Evolutionary conservation across 768 basidiomycete genomes (phyloP), one percentile per base, ranked within the genome.

Genomic region (Trametes cubensis): DNA sequence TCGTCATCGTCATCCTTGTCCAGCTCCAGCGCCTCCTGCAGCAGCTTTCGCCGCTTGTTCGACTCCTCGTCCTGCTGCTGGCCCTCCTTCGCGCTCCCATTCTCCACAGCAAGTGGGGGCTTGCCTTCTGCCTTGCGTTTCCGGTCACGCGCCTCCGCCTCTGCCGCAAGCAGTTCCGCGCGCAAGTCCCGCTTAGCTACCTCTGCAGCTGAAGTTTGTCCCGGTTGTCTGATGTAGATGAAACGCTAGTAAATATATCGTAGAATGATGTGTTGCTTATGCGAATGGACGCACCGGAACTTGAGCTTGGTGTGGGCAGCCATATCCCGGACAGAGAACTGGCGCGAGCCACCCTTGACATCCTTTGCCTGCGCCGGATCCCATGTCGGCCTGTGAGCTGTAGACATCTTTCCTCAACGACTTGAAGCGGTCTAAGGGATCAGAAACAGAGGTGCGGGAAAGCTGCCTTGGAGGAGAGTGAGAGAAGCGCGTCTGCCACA

Each of bases 231-330:
- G 63, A 34, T 51, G n/a, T n/a, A 3, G 10, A 13, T 39, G 17
- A 56, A 41, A 55, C 34, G 54, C 11, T 15, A 48, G 18, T 28
- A n/a, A 6, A 20, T 39, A 49, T 30, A 39, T 38, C 42, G 28
- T 28, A 17, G 54, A 30, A 18, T 28, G 26, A 23, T 25, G 18
- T 4, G 23, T 20, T 3, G 3, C 14, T 45, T 28, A 40, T 23
- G 2, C n/a, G n/a, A 55, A 5, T 6, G 10, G 18, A 72, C 83
- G 58, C 61, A 92, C 88, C 96, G 88, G 78, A 99, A 99, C 80
- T 99, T 99, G 68, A 99, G 89, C 76, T 97, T 96, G 1, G 96
- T 99, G 74, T 98, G 92, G 2, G 93, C 82, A 6, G 96, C 93
- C 85, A 98, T 90, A 73, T 97, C 94, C 64, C 92, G 85, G 71